A percentile compares a stretch with the other conserved stretches of the same genome.
These are phyloP conservation scores for Symbiodinium natans DNA, from an alignment of 73 alveolate genomes.

Conservation along the genomic window DNA sequence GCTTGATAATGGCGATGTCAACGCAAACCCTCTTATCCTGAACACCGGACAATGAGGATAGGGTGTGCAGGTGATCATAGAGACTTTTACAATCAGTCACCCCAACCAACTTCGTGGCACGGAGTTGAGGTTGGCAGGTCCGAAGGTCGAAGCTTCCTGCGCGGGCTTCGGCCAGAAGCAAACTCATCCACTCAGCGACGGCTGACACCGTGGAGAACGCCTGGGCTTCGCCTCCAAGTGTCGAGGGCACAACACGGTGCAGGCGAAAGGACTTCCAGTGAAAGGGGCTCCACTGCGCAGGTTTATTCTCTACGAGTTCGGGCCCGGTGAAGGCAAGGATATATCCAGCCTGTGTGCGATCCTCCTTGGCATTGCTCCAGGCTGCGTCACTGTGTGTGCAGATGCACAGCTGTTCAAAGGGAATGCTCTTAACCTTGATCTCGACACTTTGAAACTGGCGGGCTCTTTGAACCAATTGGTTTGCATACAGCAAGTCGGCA, in stretches of 20 bases:
- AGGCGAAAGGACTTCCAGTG: background rate
- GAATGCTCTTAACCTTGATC: background rate
- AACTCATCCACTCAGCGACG: background rate
- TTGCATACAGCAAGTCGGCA: background rate
- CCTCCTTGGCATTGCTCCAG: background rate
- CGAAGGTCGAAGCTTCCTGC: background rate
- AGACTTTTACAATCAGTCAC: constrained; percentile 3
- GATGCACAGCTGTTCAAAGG: background rate
- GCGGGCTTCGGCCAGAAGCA: background rate
- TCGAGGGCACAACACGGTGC: constrained; percentile 19
- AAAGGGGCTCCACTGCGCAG: background rate
- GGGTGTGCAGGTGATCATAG: background rate
- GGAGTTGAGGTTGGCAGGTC: background rate
- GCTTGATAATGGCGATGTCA: constrained; percentile 19
- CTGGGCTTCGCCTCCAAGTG: constrained; percentile 30
- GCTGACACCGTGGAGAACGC: background rate
- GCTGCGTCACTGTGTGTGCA: constrained; percentile 21
- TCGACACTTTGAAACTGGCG: background rate
- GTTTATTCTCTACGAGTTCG: background rate
- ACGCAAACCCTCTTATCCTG: background rate
- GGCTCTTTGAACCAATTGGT: constrained; percentile 14
- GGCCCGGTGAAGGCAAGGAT: background rate
- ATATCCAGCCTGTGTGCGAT: constrained; percentile 20
- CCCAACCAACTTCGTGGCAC: background rate
- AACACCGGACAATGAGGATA: background rate